Base-by-base conservation (phyloP, 768 basidiomycete species). In the Amanita rubescens region DNA sequence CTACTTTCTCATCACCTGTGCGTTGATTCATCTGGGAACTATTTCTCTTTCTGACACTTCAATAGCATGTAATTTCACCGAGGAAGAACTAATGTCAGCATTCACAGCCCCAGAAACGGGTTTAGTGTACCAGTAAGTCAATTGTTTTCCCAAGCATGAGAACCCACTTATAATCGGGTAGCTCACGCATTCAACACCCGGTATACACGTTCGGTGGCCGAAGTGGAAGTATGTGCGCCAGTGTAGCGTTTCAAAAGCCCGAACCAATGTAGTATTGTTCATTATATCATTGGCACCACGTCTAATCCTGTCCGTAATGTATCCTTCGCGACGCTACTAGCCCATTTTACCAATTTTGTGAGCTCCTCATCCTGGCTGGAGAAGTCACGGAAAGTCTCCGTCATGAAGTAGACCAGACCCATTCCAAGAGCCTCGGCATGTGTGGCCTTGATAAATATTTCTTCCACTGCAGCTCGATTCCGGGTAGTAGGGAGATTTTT, bases 1-100 rank as follows among this genome's bases (percentile, higher is more conserved):
- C 6, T 67, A 72, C 61, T 89, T 91, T 62, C 70, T 93, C 32
- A 88, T 92, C 41, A 91, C 90, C 33, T 91, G 90, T 90, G 60
- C 60, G 84, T 69, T 5, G 1, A 17, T 25, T 33, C 14, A 30
- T 8, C 8, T 20, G 9, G 11, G 7, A 17, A 17, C 20, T 20
- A 22, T 11, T 44, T 35, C 20, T 33, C 14, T 35, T 47, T 39
- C 33, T 34, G 30, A 30, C 20, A n/a, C 27, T 14, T 24, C 39
- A 43, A 2, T 55, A 84, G 86, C 90, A 2, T 93, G 90, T 62
- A 92, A 92, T 63, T 92, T 90, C 59, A 93, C 90, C 0, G 84
- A 88, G 58, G 79, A 83, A 0, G 90, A 93, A 62, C 62, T 92
- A 33, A 77, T 73, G 59, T 61, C 69, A 3, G 75, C 61, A 49